Evolutionary conservation across 2,329 filamentous ascomycete genomes (phyloP), one percentile per base, ranked within the genome.

Genomic region (Sarocladium kiliense): DNA sequence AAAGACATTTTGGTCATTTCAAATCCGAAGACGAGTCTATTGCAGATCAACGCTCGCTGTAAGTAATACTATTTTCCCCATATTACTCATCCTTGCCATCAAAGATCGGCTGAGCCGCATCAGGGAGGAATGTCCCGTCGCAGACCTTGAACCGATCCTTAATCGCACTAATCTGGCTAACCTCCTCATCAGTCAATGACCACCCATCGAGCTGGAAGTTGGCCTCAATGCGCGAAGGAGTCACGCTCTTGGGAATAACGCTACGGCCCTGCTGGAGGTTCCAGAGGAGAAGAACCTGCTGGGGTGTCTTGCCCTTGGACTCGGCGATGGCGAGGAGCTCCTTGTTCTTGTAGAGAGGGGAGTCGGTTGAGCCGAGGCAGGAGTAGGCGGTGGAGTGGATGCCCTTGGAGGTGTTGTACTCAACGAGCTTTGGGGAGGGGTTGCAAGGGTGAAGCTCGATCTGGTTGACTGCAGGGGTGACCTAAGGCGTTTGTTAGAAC

Each of bases 221-320:
- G 59, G 76, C 81, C 71, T 88, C 77, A 65, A 96, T 91, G 41
- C 90, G 82, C 54, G 77, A 77, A 61, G 84, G 80, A 61, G 82
- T 91, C 57, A 92, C 87, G 54, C 82, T 88, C 80, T 96, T 96
- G 64, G 90, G 90, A 64, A 96, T 91, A 54, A 96, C 89, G 61
- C 84, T 88, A 77, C 86, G 90, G 57, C 87, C 89, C 67, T 91
- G 85, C 69, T 88, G 83, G 55, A 95, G 74, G 60, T 89, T 90
- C 89, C 90, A 96, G 64, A 85, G 77, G 60, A 96, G 74, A 64
- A 94, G 74, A 54, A 91, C 82, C 77, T 95, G 88, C 75, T 91
- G 86, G 10, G 81, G 77, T 14, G 85, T 84, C 76, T 85, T 85
- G 66, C 80, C 80, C 74, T 88, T 88, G 61, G 71, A 72, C 66